Evolutionary conservation across 2,329 filamentous ascomycete genomes (phyloP).

Genomic region (Neonectria sp.): DNA sequence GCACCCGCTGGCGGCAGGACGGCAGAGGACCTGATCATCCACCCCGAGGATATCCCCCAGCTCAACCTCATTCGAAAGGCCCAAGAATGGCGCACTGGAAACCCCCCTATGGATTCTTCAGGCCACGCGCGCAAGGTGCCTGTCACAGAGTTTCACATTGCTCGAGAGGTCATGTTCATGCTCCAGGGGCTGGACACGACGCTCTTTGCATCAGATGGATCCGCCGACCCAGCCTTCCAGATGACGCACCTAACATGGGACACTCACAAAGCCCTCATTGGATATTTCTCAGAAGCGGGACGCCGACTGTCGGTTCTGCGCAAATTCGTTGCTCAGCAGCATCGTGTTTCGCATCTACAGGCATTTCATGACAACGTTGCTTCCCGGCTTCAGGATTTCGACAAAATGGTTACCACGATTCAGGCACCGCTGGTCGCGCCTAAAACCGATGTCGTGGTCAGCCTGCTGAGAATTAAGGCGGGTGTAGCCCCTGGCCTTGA

Average conservation of each 20-base stretch:
- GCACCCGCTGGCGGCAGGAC: slow-evolving; percentile 40
- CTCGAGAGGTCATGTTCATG: slow-evolving; percentile 89
- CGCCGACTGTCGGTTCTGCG: slow-evolving; percentile 63
- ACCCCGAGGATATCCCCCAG: slow-evolving; percentile 51
- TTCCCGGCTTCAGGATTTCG: slow-evolving; percentile 70
- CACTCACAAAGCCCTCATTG: slow-evolving; percentile 64
- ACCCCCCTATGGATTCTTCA: slow-evolving; percentile 52
- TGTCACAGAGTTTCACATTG: slow-evolving; percentile 79
- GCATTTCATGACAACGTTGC: slow-evolving; percentile 78
- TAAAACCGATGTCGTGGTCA: slow-evolving; percentile 71
- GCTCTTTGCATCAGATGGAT: slow-evolving; percentile 70
- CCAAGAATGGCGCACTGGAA: slow-evolving; percentile 55
- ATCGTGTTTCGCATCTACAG: slow-evolving; percentile 74
- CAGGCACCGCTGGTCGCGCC: slow-evolving; percentile 74
- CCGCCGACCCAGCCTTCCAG: slow-evolving; percentile 60
- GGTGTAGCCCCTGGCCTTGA: slow-evolving; percentile 69
- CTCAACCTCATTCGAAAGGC: slow-evolving; percentile 51
- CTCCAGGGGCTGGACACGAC: slow-evolving; percentile 83
- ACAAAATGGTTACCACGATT: slow-evolving; percentile 69
- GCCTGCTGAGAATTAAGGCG: slow-evolving; percentile 73
- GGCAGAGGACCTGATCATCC: slow-evolving; percentile 54
- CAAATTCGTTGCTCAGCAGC: slow-evolving; percentile 58
- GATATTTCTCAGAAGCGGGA: slow-evolving; percentile 63
- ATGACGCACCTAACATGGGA: slow-evolving; percentile 65
- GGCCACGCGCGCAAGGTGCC: slow-evolving; percentile 56